Conservation (phyloP, 768 basidiomycete species). For the Mycena galopus region DNA sequence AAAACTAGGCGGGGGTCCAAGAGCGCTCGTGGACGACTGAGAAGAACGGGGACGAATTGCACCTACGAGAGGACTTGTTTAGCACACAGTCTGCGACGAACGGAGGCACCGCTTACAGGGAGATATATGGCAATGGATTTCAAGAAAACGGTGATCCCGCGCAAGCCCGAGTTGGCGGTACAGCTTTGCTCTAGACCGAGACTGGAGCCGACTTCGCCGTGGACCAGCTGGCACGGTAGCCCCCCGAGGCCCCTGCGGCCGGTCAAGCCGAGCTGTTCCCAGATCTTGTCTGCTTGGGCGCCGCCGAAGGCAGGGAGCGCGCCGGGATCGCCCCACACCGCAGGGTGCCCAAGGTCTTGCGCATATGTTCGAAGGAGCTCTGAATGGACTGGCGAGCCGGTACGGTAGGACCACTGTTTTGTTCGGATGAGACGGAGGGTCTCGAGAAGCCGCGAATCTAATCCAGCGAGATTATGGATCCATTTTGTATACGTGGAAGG, state of each 20-base stretch:
- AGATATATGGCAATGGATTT: conserved; percentile 77
- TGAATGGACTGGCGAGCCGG: conserved; percentile 53
- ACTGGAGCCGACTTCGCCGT: conserved; percentile 64
- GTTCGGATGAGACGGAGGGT: conserved; percentile 66
- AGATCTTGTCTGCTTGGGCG: conserved; percentile 59
- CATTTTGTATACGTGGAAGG: conserved; percentile 81
- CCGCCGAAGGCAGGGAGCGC: conserved; percentile 76
- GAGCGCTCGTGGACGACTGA: conserved; percentile 69
- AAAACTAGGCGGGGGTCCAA: conserved; percentile 58
- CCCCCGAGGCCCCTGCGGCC: conserved; percentile 73
- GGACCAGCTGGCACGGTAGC: conserved; percentile 79
- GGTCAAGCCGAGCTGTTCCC: conserved; percentile 68
- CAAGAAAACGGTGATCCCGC: conserved; percentile 69
- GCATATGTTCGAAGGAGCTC: conserved; percentile 62
- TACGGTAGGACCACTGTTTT: conserved; percentile 72
- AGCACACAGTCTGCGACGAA: not conserved
- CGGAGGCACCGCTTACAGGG: conserved; percentile 65
- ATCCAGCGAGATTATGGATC: conserved; percentile 78
- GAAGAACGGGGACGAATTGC: conserved; percentile 75
- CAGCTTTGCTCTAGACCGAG: conserved; percentile 69
- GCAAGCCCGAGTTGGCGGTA: conserved; percentile 65
- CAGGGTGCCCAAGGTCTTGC: conserved; percentile 67
- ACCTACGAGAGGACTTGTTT: conserved; percentile 57
- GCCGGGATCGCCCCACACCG: conserved; percentile 73
- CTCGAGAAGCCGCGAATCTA: conserved; percentile 71